A percentile compares a stretch with the other conserved stretches of the same genome.
These are phyloP conservation scores for Ophidiomyces ophidiicola DNA, from an alignment of 2,329 filamentous ascomycete species.

Conservation along the genomic window DNA sequence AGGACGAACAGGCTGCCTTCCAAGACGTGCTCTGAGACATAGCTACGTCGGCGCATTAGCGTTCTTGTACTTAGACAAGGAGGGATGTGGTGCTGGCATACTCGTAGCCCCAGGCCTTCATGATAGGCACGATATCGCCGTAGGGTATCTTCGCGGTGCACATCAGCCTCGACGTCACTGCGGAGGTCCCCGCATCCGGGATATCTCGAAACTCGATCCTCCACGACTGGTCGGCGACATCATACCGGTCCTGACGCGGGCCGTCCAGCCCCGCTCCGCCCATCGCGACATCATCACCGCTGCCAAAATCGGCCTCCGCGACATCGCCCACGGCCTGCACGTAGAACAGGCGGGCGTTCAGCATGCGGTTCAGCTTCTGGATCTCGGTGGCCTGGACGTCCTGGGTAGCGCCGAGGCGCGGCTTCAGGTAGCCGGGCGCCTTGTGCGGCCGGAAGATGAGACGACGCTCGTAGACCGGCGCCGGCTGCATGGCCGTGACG, in stretches of 20 bases:
- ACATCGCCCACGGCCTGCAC: slow-evolving; percentile 40
- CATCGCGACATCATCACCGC: slow-evolving; percentile 14
- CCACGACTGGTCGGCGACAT: slow-evolving; percentile 31
- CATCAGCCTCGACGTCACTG: slow-evolving; percentile 43
- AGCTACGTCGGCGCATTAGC: slow-evolving; percentile 30
- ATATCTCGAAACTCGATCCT: slow-evolving; percentile 39
- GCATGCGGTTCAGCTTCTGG: slow-evolving; percentile 36
- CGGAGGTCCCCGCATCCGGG: slow-evolving; percentile 41
- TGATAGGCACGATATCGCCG: slow-evolving; percentile 39
- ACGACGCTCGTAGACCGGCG: slow-evolving; percentile 42
- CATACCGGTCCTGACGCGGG: slow-evolving; percentile 21
- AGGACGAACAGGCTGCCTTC: slow-evolving; percentile 47
- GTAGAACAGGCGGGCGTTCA: slow-evolving; percentile 43
- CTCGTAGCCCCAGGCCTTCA: slow-evolving; percentile 44
- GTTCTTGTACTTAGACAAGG: slow-evolving; percentile 2
- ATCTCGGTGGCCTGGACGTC: slow-evolving; percentile 34
- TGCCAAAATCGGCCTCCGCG: slow-evolving; percentile 28
- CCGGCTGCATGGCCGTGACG: slow-evolving; percentile 49
- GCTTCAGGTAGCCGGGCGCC: slow-evolving; percentile 32
- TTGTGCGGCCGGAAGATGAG: slow-evolving; percentile 47
- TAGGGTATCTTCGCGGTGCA: slow-evolving; percentile 37
- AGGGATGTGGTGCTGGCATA: slow-evolving; percentile 27
- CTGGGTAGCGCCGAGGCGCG: slow-evolving; percentile 34
- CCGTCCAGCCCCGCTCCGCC: slow-evolving; percentile 4
- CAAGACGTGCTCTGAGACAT: slow-evolving; percentile 45